Evolutionary conservation across 2,329 filamentous ascomycete species (phyloP).

Genomic region (Claviceps sorghi): DNA sequence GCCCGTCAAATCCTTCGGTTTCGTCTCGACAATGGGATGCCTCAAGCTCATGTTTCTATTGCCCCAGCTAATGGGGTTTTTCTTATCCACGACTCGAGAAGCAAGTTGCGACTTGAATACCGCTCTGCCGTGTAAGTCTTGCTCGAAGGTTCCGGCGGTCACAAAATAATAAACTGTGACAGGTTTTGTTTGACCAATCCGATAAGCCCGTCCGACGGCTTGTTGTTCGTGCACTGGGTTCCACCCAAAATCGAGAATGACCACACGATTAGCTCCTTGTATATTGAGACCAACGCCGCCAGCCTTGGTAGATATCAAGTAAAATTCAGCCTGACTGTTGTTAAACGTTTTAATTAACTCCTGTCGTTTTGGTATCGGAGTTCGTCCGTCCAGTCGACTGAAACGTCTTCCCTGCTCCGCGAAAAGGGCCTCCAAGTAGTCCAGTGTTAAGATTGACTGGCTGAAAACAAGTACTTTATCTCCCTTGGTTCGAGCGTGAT

Average conservation of each 20-base stretch:
- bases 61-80: slow-evolving; percentile 56
- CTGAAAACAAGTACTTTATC: slow-evolving; percentile 78
- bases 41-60: slow-evolving; percentile 42
- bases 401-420: slow-evolving; percentile 30
- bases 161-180: slow-evolving; percentile 79
- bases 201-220: slow-evolving; percentile 73
- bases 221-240: slow-evolving; percentile 75
- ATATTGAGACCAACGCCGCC: slow-evolving; percentile 78
- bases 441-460: slow-evolving; percentile 52
- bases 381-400: slow-evolving; percentile 53
- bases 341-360: slow-evolving; percentile 56
- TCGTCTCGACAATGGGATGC: slow-evolving; percentile 38
- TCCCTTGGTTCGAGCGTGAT: slow-evolving; percentile 40
- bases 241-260: slow-evolving; percentile 73
- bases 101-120: slow-evolving; percentile 75
- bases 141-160: slow-evolving; percentile 66
- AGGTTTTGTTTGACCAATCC: slow-evolving; percentile 64
- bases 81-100: slow-evolving; percentile 68
- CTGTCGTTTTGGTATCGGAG: slow-evolving; percentile 43
- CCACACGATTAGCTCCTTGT: slow-evolving; percentile 65
- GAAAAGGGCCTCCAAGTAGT: slow-evolving; percentile 52
- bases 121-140: slow-evolving; percentile 54
- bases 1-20: slow-evolving; percentile 34
- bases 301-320: slow-evolving; percentile 70
- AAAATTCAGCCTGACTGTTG: slow-evolving; percentile 37